Evolutionary conservation across 768 basidiomycete species (phyloP).

Genomic region (Goffeauzyma gilvescens): DNA sequence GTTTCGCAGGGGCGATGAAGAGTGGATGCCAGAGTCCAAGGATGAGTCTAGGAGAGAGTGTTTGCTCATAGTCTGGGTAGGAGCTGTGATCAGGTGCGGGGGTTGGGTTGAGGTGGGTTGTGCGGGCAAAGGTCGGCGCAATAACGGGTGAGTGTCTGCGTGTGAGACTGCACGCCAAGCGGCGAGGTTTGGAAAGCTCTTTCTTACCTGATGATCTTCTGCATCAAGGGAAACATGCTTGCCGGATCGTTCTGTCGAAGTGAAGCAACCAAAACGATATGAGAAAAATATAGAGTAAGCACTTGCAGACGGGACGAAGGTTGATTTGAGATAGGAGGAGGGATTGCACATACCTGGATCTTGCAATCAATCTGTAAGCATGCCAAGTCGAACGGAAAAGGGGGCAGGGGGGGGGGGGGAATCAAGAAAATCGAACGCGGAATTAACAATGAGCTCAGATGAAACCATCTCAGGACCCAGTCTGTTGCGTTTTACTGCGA

Average conservation of each 20-base stretch:
- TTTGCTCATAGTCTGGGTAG: constrained; percentile 16
- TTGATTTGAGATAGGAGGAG: too few relatives aligned
- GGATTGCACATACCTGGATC: too few relatives aligned
- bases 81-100: constrained; percentile 2
- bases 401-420: neutral
- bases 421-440: neutral
- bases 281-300: too few relatives aligned
- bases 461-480: too few relatives aligned
- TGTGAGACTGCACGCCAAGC: neutral
- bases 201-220: constrained; percentile 22
- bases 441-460: neutral
- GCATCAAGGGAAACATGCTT: constrained; percentile 27
- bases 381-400: neutral
- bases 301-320: too few relatives aligned
- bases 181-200: neutral
- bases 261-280: too few relatives aligned
- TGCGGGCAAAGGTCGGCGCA: neutral
- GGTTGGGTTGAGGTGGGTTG: neutral
- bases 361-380: constrained; percentile 31
- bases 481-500: too few relatives aligned
- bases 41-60: constrained; percentile 28
- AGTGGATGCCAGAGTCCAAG: constrained; percentile 34
- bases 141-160: neutral
- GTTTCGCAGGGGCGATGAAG: constrained; percentile 27
- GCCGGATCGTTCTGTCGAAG: constrained; percentile 29